Percentiles rank a stretch among this genome's conserved stretches.
phyloP scores from a whole-genome alignment of 495 filamentous ascomycete species.

The Amphirosellinia nigrospora region DNA sequence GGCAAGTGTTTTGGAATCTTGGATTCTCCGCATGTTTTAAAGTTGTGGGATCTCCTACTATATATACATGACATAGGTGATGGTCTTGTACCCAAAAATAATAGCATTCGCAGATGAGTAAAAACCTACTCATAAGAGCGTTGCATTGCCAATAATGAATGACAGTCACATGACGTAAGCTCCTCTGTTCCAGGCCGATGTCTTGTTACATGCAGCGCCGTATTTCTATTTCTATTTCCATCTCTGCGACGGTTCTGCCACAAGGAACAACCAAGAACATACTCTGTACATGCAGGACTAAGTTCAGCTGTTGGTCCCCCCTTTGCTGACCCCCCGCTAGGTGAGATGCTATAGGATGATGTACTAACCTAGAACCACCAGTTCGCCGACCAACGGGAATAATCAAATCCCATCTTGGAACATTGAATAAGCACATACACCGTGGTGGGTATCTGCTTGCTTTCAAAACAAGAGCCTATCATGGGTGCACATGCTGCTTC shows the following conservation, averaged over 20 bases:
- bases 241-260: neutral
- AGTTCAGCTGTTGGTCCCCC: neutral
- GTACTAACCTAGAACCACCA: neutral
- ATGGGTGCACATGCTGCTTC: neutral
- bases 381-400: neutral
- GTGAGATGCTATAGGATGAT: neutral
- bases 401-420: neutral
- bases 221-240: neutral
- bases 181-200: conserved; percentile 4
- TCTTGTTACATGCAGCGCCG: neutral
- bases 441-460: neutral
- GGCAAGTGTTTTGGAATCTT: neutral
- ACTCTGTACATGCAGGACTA: neutral
- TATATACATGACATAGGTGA: neutral
- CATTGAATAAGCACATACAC: conserved; percentile 2
- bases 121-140: neutral
- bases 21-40: neutral
- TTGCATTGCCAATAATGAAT: neutral
- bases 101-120: too few species aligned
- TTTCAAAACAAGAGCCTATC: too few species aligned
- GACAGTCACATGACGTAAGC: neutral
- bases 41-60: neutral
- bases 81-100: neutral
- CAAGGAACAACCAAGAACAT: neutral
- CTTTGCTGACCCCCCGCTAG: neutral